phyloP scores from a whole-genome alignment of 2,329 filamentous ascomycete species.

The Lasiodiplodia sp. region DNA sequence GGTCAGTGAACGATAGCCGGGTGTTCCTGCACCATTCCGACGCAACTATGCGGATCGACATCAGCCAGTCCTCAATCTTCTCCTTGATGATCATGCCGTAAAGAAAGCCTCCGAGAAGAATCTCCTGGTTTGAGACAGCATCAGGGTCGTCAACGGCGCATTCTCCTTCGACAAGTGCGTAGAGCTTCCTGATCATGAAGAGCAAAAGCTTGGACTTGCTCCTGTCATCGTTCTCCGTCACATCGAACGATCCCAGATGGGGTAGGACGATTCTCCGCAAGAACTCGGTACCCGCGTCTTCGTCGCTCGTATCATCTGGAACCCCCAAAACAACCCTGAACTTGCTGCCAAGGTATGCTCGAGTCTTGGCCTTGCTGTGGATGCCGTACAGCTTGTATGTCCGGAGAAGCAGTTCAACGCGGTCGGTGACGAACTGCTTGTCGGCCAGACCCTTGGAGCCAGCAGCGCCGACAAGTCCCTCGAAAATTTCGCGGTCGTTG shows the following conservation, averaged over 20 bases:
- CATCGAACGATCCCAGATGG: constrained; percentile 84
- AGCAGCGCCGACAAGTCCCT: constrained; percentile 82
- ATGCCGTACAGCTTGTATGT: constrained; percentile 92
- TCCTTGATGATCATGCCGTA: constrained; percentile 98
- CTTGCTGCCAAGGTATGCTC: constrained; percentile 87
- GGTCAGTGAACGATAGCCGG: constrained; percentile 70
- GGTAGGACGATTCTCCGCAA: constrained; percentile 88
- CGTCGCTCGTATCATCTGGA: constrained; percentile 81
- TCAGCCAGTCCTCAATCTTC: constrained; percentile 86
- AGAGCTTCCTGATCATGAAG: constrained; percentile 96
- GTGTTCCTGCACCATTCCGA: constrained; percentile 64
- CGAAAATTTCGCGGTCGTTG: constrained; percentile 95
- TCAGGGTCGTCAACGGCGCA: constrained; percentile 95
- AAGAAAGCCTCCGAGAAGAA: constrained; percentile 89
- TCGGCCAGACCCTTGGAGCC: constrained; percentile 81
- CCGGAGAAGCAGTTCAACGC: constrained; percentile 87
- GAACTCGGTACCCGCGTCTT: constrained; percentile 91
- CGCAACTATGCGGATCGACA: constrained; percentile 63
- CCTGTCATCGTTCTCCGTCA: constrained; percentile 81
- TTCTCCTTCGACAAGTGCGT: constrained; percentile 89
- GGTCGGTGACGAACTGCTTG: constrained; percentile 89
- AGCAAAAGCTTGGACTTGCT: constrained; percentile 95
- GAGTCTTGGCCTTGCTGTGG: constrained; percentile 81
- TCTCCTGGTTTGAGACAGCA: constrained; percentile 94
- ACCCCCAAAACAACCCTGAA: constrained; percentile 89